Base-by-base conservation (phyloP, 306 rosid genomes). In the Casuarina cunninghamiana region DNA sequence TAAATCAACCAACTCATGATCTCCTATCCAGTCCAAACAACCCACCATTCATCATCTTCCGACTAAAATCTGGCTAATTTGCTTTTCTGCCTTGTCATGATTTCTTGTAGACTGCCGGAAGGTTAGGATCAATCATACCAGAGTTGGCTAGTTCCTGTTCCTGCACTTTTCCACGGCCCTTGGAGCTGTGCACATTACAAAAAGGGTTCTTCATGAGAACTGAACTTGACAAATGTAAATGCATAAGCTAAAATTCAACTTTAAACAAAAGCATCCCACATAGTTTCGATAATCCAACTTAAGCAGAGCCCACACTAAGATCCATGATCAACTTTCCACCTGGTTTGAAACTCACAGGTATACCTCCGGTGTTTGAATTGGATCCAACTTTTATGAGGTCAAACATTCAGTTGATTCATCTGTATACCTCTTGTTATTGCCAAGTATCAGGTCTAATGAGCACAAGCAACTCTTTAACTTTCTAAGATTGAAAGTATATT, bases 161-260 rank as follows among this genome's bases (percentile, higher is more conserved):
- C 82, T 83, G 74, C 89, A 77, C 87, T 89, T 93, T 73, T 89
- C 96, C 83, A 90, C 85, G 69, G 91, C 93, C 86, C 92, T 84
- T 57, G 97, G 97, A 80, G 97, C 96, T 90, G 93, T 78, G 61
- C 55, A 83, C 37, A 53, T 35, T 43, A 53, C 68, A 67, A 42
- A 79, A 43, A 58, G 39, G 32, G 39, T 37, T 39, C 35, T 41
- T 50, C 16, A 66, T 42, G 71, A 42, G 71, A 66, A 66, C 16
- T 66, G 71, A 66, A 16, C 71, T 41, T 42, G 35, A 66, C 50
- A 66, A 15, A 9, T 17, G 49, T 42, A 66, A 17, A 41, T 2
- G 50, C 71, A 16, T 66, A 41, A 39, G 71, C 68, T 35, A 61
- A 60, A 61, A 42, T 17, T 2, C 37, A 6, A 66, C 8, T 13